Conservation (phyloP, 2,329 filamentous ascomycete genomes). For the Nemania bipapillata region DNA sequence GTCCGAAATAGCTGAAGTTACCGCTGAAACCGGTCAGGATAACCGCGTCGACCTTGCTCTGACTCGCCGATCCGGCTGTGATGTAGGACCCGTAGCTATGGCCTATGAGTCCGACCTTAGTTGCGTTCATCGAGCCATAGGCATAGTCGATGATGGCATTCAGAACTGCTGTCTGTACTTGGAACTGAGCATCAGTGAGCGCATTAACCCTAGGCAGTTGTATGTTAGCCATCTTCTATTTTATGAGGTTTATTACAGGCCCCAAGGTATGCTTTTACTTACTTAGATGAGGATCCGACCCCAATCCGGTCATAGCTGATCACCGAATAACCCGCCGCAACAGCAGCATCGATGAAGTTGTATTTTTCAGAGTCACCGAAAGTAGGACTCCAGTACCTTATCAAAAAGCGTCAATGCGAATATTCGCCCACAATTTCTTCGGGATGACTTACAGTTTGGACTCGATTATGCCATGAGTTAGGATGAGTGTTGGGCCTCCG, state of each 20-base stretch:
- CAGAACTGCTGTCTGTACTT: conserved; percentile 49
- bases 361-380: conserved; percentile 42
- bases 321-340: conserved; percentile 48
- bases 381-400: conserved; percentile 48
- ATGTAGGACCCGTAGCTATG: conserved; percentile 51
- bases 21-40: conserved; percentile 48
- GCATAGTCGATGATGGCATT: conserved; percentile 46
- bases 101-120: conserved; percentile 47
- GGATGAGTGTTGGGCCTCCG: conserved; percentile 44
- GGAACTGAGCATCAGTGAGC: conserved; percentile 48
- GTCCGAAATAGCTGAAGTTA: conserved; percentile 44
- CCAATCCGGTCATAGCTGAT: conserved; percentile 52
- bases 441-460: conserved; percentile 45
- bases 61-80: conserved; percentile 42
- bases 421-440: neutral
- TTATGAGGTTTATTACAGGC: neutral
- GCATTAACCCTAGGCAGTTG: conserved; percentile 39
- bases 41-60: conserved; percentile 42
- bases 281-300: conserved; percentile 51
- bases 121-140: conserved; percentile 39
- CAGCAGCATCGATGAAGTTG: conserved; percentile 46
- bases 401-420: neutral
- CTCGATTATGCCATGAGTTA: conserved; percentile 50
- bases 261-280: neutral
- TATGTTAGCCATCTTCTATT: neutral